Conservation (phyloP, 2,329 filamentous ascomycete genomes). For the Colletotrichum lindemuthianum region DNA sequence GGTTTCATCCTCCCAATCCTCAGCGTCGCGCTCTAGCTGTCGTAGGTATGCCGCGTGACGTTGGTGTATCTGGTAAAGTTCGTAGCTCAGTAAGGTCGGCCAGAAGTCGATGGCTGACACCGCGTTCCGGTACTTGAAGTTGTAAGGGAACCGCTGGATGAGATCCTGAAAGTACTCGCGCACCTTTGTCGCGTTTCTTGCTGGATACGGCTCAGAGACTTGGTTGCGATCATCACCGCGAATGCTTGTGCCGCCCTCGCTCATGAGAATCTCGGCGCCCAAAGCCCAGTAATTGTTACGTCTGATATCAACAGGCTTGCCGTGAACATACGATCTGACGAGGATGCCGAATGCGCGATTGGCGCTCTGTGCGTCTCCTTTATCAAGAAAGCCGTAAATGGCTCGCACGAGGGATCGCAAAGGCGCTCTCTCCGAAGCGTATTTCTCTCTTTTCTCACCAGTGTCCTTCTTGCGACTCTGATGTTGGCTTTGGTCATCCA, state of each 20-base stretch:
- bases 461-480: conserved; percentile 33
- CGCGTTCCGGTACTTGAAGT: conserved; percentile 65
- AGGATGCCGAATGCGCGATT: conserved; percentile 80
- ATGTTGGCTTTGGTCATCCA: conserved; percentile 33
- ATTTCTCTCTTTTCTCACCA: conserved; percentile 28
- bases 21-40: conserved; percentile 45
- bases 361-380: conserved; percentile 77
- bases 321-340: conserved; percentile 56
- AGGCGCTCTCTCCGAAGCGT: conserved; percentile 32
- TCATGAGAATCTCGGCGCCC: conserved; percentile 84
- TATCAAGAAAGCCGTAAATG: conserved; percentile 76
- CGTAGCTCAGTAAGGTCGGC: conserved; percentile 81
- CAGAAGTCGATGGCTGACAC: conserved; percentile 81
- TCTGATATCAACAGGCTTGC: conserved; percentile 73
- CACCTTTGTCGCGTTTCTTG: conserved; percentile 57
- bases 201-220: conserved; percentile 38
- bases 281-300: conserved; percentile 80
- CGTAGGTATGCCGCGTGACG: conserved; percentile 61
- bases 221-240: conserved; percentile 28
- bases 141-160: conserved; percentile 80
- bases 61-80: conserved; percentile 79
- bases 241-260: conserved; percentile 52
- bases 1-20: conserved; percentile 43
- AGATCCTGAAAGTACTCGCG: conserved; percentile 78
- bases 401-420: conserved; percentile 54